Conservation (phyloP, 352 stramenopile species). For the Phytophthora parvispora region DNA sequence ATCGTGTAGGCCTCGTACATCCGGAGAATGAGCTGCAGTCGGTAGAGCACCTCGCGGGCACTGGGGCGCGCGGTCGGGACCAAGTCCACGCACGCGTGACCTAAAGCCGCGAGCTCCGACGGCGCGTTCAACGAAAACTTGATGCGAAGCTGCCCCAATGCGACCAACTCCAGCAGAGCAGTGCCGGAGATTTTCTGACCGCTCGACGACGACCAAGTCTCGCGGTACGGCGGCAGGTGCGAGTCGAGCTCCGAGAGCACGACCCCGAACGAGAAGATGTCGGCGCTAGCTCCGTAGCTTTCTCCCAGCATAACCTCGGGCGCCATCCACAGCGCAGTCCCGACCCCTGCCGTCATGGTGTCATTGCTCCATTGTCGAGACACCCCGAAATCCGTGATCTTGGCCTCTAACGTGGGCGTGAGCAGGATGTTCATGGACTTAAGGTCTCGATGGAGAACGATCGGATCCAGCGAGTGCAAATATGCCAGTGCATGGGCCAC, state of each 20-base stretch:
- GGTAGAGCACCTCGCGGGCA: conserved; percentile 35
- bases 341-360: conserved; percentile 33
- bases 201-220: not conserved
- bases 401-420: conserved; percentile 17
- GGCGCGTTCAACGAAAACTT: conserved; percentile 31
- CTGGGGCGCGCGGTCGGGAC: conserved; percentile 35
- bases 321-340: conserved; percentile 11
- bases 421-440: conserved; percentile 29
- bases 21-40: no score
- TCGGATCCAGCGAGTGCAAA: conserved; percentile 39
- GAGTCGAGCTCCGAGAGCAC: conserved; percentile 45
- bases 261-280: conserved; percentile 53
- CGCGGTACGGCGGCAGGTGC: conserved; percentile 24
- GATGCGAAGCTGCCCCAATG: conserved; percentile 28
- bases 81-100: conserved; percentile 33
- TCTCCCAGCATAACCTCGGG: conserved; percentile 43
- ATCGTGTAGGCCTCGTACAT: no score
- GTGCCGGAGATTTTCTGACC: conserved; percentile 12
- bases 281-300: conserved; percentile 36
- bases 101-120: conserved; percentile 26
- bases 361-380: conserved; percentile 13
- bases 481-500: conserved; percentile 38
- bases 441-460: conserved; percentile 30
- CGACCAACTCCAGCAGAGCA: conserved; percentile 42
- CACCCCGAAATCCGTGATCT: conserved; percentile 53